Evolutionary conservation across 352 stramenopile species (phyloP), one percentile per base, ranked within the genome.

Genomic region (Phytophthora pisi): DNA sequence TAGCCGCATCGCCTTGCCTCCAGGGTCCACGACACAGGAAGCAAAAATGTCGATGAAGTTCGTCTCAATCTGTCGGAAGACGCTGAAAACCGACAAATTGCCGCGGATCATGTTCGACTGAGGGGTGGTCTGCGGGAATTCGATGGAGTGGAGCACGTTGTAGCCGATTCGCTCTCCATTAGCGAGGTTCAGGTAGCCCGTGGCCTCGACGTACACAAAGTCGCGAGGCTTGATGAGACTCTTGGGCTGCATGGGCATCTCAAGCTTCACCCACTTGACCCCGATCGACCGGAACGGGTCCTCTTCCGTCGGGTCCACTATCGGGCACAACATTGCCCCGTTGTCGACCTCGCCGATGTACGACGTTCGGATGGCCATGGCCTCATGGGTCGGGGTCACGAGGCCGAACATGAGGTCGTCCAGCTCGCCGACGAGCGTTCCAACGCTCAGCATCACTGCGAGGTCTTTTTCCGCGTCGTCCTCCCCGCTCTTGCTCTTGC

Each of bases 371-470:
- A 46, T 46, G 16, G 40, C n/a, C 40, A 46, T 20, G 16, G 40
- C n/a, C 16, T 46, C 40, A 20, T 46, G 40, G 4, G 40, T 46
- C 16, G 40, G 40, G 16, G 15, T 20, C 15, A 46, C 40, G 40
- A 46, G 40, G n/a, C 40, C 40, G 16, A 20, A 46, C 40, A 46
- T 46, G 40, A 46, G 15, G 16, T 46, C 40, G 40, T 46, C 40
- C 15, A 46, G 40, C 40, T 46, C 40, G 6, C 40, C 40, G 16
- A 46, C 40, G 7, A 46, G 5, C 40, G 40, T 46, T 5, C 40
- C 40, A 18, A 46, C 40, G 16, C 40, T 46, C 16, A 49, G 38
- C n/a, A 77, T 53, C 2, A 40, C 38, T 24, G 55, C 56, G 11
- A 30, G 10, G 18, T 51, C 45, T 18, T 28, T 51, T 20, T 51